Base-by-base conservation (phyloP, 805 yeast species). In the Hanseniaspora clermontiae region DNA sequence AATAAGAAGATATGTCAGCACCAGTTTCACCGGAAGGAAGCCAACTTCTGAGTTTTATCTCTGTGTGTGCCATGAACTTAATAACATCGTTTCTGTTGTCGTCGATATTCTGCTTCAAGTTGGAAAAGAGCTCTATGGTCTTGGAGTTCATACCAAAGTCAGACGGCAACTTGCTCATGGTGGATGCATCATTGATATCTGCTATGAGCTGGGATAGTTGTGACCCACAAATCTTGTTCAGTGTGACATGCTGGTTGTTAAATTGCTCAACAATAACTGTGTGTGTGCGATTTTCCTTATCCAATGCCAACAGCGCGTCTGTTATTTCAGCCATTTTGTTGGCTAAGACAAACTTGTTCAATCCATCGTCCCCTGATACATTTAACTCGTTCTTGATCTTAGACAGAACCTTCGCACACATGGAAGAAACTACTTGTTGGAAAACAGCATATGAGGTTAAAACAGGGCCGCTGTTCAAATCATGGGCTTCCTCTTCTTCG, bases 81-180 rank as follows among this genome's bases (percentile, higher is more conserved):
- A 46, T 48, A 27, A 81, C 75, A 17, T 85, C 80, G 14, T 72
- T 73, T 49, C 75, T 74, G 64, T 79, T 82, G 58, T 82, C 87
- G 32, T 85, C 75, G 37, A 87, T 72, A 53, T 79, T 79, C 27
- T 51, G 55, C 47, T 87, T 74, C 52, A 88, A 70, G 58, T 81
- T 75, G 0, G 89, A 80, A 72, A 86, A 78, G 9, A 82, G 70
- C 58, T 84, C 91, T n/a, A 83, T 82, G 0, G 87, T 82, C 15
- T 81, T 75, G 62, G 82, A 89, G 45, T 85, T 77, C 47, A 87
- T 79, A 53, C 86, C 85, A 61, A 77, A 78, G 59, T 87, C 96
- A 49, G 76, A 75, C 11, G 87, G 84, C 42, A 83, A 65, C 62
- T 54, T 63, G 37, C 36, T 49, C 51, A 20, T 60, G 58, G 54